Conservation (phyloP, 345 rosid species). For the rapeseed (Brassica napus) region DNA sequence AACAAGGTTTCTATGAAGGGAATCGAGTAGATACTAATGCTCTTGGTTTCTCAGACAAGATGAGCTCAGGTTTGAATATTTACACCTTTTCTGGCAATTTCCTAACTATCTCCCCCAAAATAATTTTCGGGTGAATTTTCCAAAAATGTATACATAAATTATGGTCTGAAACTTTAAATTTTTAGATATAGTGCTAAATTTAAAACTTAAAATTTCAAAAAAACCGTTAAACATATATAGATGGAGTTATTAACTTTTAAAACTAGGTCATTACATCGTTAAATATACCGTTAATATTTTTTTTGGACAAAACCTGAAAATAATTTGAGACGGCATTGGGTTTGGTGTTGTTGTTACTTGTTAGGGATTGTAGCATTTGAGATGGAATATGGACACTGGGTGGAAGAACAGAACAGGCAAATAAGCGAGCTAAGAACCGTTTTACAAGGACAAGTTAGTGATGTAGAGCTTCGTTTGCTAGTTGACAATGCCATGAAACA, state of each 20-base stretch:
- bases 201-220: no score
- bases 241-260: background rate
- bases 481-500: constrained; percentile 72
- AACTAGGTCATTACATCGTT: background rate
- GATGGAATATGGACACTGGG: constrained; percentile 85
- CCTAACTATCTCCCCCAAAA: background rate
- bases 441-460: constrained; percentile 58
- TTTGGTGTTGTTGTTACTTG: background rate
- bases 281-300: background rate
- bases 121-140: background rate
- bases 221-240: no score
- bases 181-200: no score
- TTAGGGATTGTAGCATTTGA: constrained; percentile 79
- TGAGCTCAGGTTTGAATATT: constrained; percentile 63
- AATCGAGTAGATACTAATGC: constrained; percentile 53
- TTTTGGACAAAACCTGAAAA: background rate
- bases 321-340: background rate
- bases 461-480: constrained; percentile 58
- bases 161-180: background rate
- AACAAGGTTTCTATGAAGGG: constrained; percentile 65
- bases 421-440: constrained; percentile 60
- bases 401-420: constrained; percentile 75
- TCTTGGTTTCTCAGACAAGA: constrained; percentile 52
- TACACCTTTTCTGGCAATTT: background rate
- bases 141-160: no score